phyloP scores from a whole-genome alignment of 495 filamentous ascomycete species.

The Lentithecium fluviatile region DNA sequence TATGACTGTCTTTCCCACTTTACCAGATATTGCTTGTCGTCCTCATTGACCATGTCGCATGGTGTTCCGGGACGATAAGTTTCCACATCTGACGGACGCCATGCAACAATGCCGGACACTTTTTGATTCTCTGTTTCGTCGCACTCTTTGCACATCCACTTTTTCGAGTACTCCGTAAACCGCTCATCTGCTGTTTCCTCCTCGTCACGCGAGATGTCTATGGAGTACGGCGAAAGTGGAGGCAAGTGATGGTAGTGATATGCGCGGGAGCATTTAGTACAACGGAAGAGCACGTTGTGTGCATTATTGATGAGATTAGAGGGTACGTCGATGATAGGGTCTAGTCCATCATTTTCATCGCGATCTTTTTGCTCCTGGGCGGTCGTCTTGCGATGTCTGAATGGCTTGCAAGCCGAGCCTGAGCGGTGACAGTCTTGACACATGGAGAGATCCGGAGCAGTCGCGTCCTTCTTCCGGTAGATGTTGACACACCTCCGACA shows the following conservation, averaged over 20 bases:
- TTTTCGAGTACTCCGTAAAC: slow-evolving; percentile 60
- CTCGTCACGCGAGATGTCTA: slow-evolving; percentile 45
- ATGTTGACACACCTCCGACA: slow-evolving; percentile 79
- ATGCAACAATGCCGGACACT: slow-evolving; percentile 74
- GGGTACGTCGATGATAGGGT: slow-evolving; percentile 67
- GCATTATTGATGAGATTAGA: slow-evolving; percentile 67
- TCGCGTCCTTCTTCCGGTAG: slow-evolving; percentile 62
- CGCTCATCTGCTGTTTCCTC: slow-evolving; percentile 48
- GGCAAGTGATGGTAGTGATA: slow-evolving; percentile 84
- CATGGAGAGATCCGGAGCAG: slow-evolving; percentile 63
- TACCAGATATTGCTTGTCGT: slow-evolving; percentile 83
- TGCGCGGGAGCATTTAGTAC: slow-evolving; percentile 68
- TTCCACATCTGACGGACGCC: slow-evolving; percentile 66
- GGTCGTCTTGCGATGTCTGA: slow-evolving; percentile 65
- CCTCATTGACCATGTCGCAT: slow-evolving; percentile 60
- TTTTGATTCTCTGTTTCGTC: slow-evolving; percentile 52
- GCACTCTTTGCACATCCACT: slow-evolving; percentile 79
- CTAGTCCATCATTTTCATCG: slow-evolving; percentile 70
- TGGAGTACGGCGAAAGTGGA: slow-evolving; percentile 40
- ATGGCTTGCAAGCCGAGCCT: slow-evolving; percentile 65
- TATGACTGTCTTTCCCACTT: slow-evolving; percentile 83
- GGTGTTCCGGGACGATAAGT: slow-evolving; percentile 49
- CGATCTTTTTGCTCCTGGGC: slow-evolving; percentile 80
- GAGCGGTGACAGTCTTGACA: slow-evolving; percentile 67
- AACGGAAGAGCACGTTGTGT: slow-evolving; percentile 76